Base-by-base conservation (phyloP, 441 rosid species). In the Arabidopsis lyrata region DNA sequence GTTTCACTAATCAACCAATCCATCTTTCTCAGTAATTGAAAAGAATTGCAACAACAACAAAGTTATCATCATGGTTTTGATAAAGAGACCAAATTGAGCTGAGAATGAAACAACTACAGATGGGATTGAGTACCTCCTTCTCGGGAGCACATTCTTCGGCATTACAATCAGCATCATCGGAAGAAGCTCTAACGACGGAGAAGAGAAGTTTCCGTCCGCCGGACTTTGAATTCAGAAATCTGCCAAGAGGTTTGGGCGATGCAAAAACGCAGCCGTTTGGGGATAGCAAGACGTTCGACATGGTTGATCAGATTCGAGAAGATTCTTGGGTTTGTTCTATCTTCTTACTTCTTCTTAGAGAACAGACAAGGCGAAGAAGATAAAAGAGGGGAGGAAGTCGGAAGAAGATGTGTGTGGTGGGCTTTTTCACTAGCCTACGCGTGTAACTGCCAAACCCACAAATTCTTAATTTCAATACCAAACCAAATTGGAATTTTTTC, bases 101-200 rank as follows among this genome's bases (percentile, higher is more conserved):
- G 5, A 27, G n/a, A 5, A 20, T 10, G 12, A 63, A 20, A 8
- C 34, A 8, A 29, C 0, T 42, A 11, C 8, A 16, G 31, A 39
- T 20, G 27, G 4, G 36, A 55, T 11, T 3, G 2, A 47, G 31
- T 10, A 91, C 98, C 98, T 93, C 98, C 64, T 93, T 93, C 13
- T 90, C 97, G 8, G 98, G 98, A 62, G 97, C 98, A 80, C 98
- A 91, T 76, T 91, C 98, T 77, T 90, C 97, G 8, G 59, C 83
- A 34, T 93, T 93, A 68, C 98, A 93, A 66, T 93, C 96, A 29
- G 89, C 4, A 18, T 85, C 97, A 52, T 83, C 90, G 12, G 90
- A 14, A 73, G 95, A 81, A 70, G 96, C 92, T 75, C 88, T 81
- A 45, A 86, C 78, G 16, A 63, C 73, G 63, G 87, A 69, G 59